Percentiles rank a stretch among this genome's conserved stretches.
phyloP scores from a whole-genome alignment of 371 early-diverging fungal genomes.

The Mortierella sp. region DNA sequence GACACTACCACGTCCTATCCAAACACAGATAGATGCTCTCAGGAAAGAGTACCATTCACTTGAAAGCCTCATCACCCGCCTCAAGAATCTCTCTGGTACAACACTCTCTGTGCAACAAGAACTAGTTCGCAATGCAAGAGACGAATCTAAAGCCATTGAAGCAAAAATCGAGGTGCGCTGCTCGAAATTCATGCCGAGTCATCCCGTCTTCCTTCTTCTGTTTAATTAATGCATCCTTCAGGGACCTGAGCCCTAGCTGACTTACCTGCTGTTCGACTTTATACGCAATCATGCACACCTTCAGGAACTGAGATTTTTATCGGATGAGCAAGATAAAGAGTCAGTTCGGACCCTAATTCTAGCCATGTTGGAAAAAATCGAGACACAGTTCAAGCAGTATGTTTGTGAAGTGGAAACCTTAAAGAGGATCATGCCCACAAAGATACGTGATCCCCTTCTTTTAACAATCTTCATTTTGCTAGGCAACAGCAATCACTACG shows the following conservation, averaged over 20 bases:
- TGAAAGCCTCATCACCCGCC: slow-evolving; percentile 35
- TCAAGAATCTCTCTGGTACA: slow-evolving; percentile 34
- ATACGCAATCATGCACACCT: not conserved
- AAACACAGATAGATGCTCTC: slow-evolving; percentile 44
- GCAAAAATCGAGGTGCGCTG: slow-evolving; percentile 42
- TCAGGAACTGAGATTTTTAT: slow-evolving; percentile 65
- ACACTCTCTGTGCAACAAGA: slow-evolving; percentile 53
- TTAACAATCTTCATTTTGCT: not conserved
- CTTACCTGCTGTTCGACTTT: not conserved
- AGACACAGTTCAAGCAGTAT: slow-evolving; percentile 71
- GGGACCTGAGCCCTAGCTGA: not conserved
- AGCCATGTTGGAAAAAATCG: slow-evolving; percentile 65
- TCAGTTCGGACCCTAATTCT: slow-evolving; percentile 61
- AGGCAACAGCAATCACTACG: slow-evolving; percentile 68
- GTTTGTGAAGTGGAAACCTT: slow-evolving; percentile 17
- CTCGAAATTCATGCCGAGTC: not conserved
- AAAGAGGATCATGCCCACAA: not conserved
- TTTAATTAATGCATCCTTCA: not conserved
- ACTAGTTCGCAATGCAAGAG: slow-evolving; percentile 42
- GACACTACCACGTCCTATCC: slow-evolving; percentile 31
- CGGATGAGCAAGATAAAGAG: slow-evolving; percentile 74
- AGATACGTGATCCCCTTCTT: not conserved
- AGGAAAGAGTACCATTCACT: slow-evolving; percentile 51
- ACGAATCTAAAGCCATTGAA: slow-evolving; percentile 49
- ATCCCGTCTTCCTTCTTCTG: not conserved